Evolutionary conservation across 306 rosid species (phyloP).

Genomic region (Cucurbita argyrosperma): DNA sequence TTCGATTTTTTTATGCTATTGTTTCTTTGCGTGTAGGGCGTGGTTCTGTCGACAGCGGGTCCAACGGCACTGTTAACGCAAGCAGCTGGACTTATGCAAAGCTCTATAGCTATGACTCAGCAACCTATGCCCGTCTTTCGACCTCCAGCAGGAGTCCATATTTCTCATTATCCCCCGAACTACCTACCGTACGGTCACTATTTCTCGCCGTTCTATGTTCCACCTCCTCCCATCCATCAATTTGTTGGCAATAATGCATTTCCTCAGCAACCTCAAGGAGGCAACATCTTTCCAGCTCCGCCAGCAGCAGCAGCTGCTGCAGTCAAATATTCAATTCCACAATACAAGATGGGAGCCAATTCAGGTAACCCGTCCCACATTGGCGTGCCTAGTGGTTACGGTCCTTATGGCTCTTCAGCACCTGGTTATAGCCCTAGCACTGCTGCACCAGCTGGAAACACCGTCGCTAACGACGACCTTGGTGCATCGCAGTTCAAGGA

Average conservation of each 20-base stretch:
- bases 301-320: constrained; percentile 54
- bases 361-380: constrained; percentile 60
- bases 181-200: constrained; percentile 80
- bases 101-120: constrained; percentile 73
- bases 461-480: constrained; percentile 64
- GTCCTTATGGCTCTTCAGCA: constrained; percentile 71
- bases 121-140: constrained; percentile 82
- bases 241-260: constrained; percentile 74
- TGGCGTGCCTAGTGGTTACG: constrained; percentile 65
- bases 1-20: background rate
- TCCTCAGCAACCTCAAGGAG: constrained; percentile 86
- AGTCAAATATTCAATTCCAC: constrained; percentile 81
- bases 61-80: constrained; percentile 65
- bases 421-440: constrained; percentile 72
- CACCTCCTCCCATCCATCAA: constrained; percentile 83
- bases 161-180: constrained; percentile 82
- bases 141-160: constrained; percentile 63
- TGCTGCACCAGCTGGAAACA: constrained; percentile 47
- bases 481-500: constrained; percentile 80
- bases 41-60: constrained; percentile 60
- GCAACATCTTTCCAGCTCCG: constrained; percentile 66
- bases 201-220: constrained; percentile 63
- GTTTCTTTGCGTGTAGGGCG: constrained; percentile 46
- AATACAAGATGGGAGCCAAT: constrained; percentile 68
- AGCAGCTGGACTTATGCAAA: constrained; percentile 84